These are phyloP conservation scores for Xylaria sp. DNA, from an alignment of 2,329 filamentous ascomycete species.

Conservation along the genomic window DNA sequence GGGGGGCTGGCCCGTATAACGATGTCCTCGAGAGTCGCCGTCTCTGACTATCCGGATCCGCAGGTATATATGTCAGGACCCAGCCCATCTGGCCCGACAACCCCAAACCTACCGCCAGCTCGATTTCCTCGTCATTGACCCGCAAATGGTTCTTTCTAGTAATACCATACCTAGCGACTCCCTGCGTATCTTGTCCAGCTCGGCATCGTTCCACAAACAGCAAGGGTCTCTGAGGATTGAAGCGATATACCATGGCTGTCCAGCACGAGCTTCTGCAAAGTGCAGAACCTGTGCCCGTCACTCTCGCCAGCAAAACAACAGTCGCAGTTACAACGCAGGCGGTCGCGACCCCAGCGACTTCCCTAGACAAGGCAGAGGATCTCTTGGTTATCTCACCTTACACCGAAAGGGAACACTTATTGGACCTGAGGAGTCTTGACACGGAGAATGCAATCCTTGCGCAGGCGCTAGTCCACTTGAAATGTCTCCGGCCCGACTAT, in stretches of 20 bases:
- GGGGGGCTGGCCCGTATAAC: constrained; percentile 17
- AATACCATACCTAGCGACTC: background rate
- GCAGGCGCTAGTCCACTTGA: constrained; percentile 69
- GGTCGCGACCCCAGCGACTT: constrained; percentile 7
- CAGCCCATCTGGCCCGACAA: background rate
- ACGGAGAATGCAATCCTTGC: constrained; percentile 72
- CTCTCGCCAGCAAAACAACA: constrained; percentile 22
- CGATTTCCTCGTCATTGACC: background rate
- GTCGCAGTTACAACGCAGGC: constrained; percentile 24
- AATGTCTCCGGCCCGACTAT: constrained; percentile 70
- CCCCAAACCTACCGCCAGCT: constrained; percentile 6
- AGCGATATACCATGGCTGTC: constrained; percentile 19
- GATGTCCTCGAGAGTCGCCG: constrained; percentile 11
- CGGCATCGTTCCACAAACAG: background rate
- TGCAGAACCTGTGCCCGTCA: background rate
- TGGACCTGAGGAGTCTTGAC: constrained; percentile 72
- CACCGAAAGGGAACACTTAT: constrained; percentile 69
- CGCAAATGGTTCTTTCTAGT: background rate
- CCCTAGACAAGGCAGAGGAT: constrained; percentile 23
- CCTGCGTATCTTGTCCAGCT: background rate
- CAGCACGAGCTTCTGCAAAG: constrained; percentile 15
- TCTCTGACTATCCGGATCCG: constrained; percentile 10
- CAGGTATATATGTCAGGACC: constrained; percentile 3
- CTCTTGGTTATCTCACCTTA: constrained; percentile 77
- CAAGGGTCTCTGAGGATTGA: constrained; percentile 2